Evolutionary conservation across 192 early-diverging fungal genomes (phyloP).

Genomic region (Entomortierella beljakovae): DNA sequence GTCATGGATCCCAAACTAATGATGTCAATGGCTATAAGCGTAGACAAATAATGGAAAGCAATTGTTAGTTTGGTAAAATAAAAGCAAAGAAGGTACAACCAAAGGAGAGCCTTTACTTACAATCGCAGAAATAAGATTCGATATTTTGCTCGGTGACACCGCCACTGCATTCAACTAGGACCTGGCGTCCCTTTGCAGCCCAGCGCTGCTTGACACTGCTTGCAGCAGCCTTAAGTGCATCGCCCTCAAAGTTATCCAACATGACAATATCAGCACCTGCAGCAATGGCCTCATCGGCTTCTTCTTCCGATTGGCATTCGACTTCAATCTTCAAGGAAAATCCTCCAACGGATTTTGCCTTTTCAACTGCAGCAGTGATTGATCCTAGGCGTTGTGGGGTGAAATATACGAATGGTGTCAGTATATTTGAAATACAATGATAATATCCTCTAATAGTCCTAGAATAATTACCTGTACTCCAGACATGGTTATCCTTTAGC

Average conservation of each 20-base stretch:
- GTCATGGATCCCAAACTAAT: conserved; percentile 93
- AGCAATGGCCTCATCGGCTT: conserved; percentile 95
- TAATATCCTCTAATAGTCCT: neutral
- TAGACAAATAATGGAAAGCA: neutral
- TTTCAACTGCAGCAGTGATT: conserved; percentile 88
- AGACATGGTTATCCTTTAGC: conserved; percentile 99
- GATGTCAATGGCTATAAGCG: conserved; percentile 82
- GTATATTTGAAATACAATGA: neutral
- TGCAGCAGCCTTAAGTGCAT: conserved; percentile 72
- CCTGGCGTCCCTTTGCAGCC: conserved; percentile 65
- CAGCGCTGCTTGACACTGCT: conserved; percentile 82
- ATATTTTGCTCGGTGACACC: conserved; percentile 93
- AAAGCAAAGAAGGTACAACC: neutral
- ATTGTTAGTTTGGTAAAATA: neutral
- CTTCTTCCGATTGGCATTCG: conserved; percentile 91
- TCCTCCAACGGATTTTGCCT: conserved; percentile 85
- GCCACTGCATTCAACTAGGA: conserved; percentile 95
- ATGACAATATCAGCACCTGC: conserved; percentile 98
- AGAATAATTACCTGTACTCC: conserved; percentile 73
- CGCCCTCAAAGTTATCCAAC: conserved; percentile 94
- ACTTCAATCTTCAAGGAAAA: conserved; percentile 98
- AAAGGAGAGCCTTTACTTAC: conserved; percentile 65
- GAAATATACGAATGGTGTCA: neutral
- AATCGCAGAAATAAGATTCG: conserved; percentile 79
- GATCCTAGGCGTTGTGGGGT: conserved; percentile 76